Conservation (phyloP, 2,329 filamentous ascomycete species). For the Penicillium crustosum region DNA sequence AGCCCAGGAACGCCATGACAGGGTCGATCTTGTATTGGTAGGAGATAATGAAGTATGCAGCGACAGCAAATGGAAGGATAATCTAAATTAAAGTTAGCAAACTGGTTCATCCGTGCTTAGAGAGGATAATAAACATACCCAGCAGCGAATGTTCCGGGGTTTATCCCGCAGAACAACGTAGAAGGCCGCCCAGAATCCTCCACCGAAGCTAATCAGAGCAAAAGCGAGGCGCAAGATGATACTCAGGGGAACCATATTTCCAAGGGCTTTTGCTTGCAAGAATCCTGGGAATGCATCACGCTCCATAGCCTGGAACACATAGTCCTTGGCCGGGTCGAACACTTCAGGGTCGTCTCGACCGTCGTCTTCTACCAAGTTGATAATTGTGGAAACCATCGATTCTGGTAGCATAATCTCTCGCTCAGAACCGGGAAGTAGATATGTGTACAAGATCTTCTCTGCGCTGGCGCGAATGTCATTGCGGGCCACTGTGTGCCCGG, state of each 20-base stretch:
- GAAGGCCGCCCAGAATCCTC: conserved; percentile 90
- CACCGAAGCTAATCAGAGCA: conserved; percentile 83
- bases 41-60: conserved; percentile 82
- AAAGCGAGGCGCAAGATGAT: conserved; percentile 82
- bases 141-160: conserved; percentile 71
- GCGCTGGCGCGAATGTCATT: conserved; percentile 90
- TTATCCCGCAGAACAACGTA: conserved; percentile 88
- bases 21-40: conserved; percentile 97
- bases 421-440: conserved; percentile 89
- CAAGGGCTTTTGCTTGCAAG: conserved; percentile 88
- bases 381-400: conserved; percentile 81
- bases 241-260: conserved; percentile 90
- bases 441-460: conserved; percentile 98
- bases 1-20: conserved; percentile 80
- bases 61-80: conserved; percentile 88
- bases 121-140: conserved; percentile 60
- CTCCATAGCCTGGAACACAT: conserved; percentile 99
- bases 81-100: conserved; percentile 48
- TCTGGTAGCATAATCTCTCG: conserved; percentile 92
- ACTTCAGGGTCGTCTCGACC: conserved; percentile 95
- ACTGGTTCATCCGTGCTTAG: conserved; percentile 8
- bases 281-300: conserved; percentile 98
- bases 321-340: conserved; percentile 96
- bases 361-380: conserved; percentile 82
- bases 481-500: conserved; percentile 78